Evolutionary conservation across 2,329 filamentous ascomycete genomes (phyloP).

Genomic region (Fusarium duplospermum): DNA sequence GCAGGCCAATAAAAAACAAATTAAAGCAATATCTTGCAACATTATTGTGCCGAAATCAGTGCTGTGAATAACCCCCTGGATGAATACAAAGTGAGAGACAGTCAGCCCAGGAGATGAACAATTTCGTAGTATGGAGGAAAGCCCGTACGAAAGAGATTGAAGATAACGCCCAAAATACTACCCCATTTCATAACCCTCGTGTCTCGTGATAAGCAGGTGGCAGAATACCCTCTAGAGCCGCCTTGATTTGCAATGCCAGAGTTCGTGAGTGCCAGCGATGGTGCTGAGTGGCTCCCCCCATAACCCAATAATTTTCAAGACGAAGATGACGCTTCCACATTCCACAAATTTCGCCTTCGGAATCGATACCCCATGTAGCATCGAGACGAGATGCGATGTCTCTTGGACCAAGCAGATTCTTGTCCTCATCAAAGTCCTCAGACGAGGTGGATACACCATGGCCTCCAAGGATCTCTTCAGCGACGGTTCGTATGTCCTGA

Average conservation of each 20-base stretch:
- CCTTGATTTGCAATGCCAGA: conserved; percentile 33
- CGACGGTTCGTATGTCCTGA: conserved; percentile 1
- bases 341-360: conserved; percentile 29
- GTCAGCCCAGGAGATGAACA: background rate
- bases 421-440: background rate
- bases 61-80: background rate
- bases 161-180: background rate
- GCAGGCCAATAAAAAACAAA: background rate
- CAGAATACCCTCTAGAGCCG: conserved; percentile 16
- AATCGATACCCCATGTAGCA: conserved; percentile 26
- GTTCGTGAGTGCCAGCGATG: conserved; percentile 30
- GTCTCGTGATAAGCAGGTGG: conserved; percentile 26
- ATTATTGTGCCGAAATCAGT: too few species aligned
- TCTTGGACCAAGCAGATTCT: background rate
- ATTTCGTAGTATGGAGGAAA: background rate
- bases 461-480: conserved; percentile 4
- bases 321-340: conserved; percentile 35
- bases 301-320: conserved; percentile 33
- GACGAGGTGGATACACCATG: rapidly evolving
- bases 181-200: background rate
- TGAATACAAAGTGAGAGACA: background rate
- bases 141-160: background rate
- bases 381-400: conserved; percentile 16
- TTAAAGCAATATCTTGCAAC: background rate
- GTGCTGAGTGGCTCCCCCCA: conserved; percentile 28